A percentile compares a stretch with the other conserved stretches of the same genome.
Conservation (phyloP, 345 rosid species). For the Hypericum androsaemum region DNA sequence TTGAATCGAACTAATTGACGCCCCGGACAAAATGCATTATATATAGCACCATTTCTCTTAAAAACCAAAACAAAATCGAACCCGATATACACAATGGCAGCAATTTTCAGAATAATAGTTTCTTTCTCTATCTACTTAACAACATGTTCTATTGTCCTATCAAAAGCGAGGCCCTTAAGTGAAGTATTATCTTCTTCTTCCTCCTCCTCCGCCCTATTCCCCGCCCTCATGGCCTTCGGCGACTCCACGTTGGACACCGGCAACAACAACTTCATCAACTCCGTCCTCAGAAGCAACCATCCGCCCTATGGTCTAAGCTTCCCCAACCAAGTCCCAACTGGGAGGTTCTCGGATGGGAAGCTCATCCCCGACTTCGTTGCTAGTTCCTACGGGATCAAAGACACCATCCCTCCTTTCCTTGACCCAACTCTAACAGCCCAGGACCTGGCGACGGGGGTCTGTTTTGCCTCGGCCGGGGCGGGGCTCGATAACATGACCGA, state of each 20-base stretch:
- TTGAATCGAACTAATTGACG: too few species aligned
- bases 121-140: too few species aligned
- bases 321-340: slow-evolving; percentile 26
- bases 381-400: slow-evolving; percentile 25
- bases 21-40: too few species aligned
- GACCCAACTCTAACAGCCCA: slow-evolving; percentile 23
- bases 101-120: too few species aligned
- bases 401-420: slow-evolving; percentile 31
- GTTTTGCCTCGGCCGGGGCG: slow-evolving; percentile 33
- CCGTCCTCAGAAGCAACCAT: slow-evolving; percentile 20
- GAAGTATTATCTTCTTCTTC: too few species aligned
- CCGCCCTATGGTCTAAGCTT: slow-evolving; percentile 38
- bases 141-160: too few species aligned
- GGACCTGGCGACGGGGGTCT: slow-evolving; percentile 28
- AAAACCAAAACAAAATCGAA: too few species aligned
- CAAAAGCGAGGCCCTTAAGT: too few species aligned
- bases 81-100: too few species aligned
- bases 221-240: too few species aligned
- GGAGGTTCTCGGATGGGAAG: slow-evolving; percentile 43
- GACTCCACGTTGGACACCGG: slow-evolving; percentile 27
- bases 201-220: too few species aligned
- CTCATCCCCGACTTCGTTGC: slow-evolving; percentile 39
- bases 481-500: slow-evolving; percentile 36
- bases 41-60: too few species aligned
- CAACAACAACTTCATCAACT: slow-evolving; percentile 26